Evolutionary conservation across 169 alveolate species (phyloP), one percentile per base, ranked within the genome.

Genomic region (Eimeria mitis): DNA sequence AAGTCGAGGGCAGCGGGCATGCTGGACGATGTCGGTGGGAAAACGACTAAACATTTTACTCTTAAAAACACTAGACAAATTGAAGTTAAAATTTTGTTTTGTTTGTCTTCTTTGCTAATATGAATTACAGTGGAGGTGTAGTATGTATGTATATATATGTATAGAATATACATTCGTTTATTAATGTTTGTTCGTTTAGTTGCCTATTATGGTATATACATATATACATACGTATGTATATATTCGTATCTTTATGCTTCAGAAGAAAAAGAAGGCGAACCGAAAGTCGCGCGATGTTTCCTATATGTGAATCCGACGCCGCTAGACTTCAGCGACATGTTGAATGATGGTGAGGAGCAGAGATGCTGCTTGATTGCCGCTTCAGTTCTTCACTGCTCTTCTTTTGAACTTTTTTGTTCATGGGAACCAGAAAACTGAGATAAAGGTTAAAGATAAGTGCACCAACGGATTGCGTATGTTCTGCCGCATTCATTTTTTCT

Each of bases 1-100:
- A 75, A 75, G 19, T n/a, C 85, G 31, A n/a, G 85, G 31, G 85
- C 85, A 8, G 85, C 85, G 61, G 85, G 85, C 85, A n/a, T 75
- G 85, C 37, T 75, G 31, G 85, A 75, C 85, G 85, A 40, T 40
- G 59, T 40, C 28, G 85, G 85, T 75, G 61, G 44, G 78, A 31
- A 31, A 31, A 8, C 19, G n/a, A n/a, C n/a, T 11, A 63, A n/a
- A 7, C 34, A 63, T 19, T n/a, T 63, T 6, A n/a, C 75, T 63
- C 6, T 19, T n/a, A 23, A 56, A 19, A 11, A 13, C 11, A 19
- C 65, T 56, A n/a, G n/a, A n/a, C n/a, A n/a, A n/a, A n/a, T n/a
- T n/a, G n/a, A n/a, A n/a, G n/a, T n/a, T n/a, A n/a, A n/a, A n/a
- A n/a, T n/a, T n/a, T n/a, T n/a, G n/a, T n/a, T n/a, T n/a, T n/a